These are phyloP conservation scores for Pseudogymnoascus sp. DNA, from an alignment of 2,329 filamentous ascomycete species.

Conservation along the genomic window DNA sequence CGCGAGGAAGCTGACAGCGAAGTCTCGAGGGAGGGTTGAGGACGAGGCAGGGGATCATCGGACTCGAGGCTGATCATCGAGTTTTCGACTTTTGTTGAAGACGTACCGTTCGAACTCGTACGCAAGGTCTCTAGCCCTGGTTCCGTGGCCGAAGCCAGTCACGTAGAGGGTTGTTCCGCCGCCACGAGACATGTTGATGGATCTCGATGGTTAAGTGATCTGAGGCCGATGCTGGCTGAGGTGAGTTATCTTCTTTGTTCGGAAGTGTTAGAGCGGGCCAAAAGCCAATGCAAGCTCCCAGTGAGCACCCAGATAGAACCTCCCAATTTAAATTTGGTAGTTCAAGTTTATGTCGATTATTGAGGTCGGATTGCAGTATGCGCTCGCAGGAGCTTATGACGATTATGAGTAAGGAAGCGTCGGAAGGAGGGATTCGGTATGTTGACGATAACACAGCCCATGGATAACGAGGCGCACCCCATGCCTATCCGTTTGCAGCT, in stretches of 20 bases:
- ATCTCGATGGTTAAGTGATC: background rate
- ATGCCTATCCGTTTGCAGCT: slow-evolving; percentile 7
- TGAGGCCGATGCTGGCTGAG: slow-evolving; percentile 3
- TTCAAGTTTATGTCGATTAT: background rate
- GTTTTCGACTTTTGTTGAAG: slow-evolving; percentile 42
- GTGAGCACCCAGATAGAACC: slow-evolving; percentile 1
- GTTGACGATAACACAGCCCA: slow-evolving; percentile 3
- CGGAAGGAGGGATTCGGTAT: slow-evolving; percentile 1
- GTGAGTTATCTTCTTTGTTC: background rate
- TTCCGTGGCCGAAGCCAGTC: slow-evolving; percentile 97
- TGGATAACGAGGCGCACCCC: slow-evolving; percentile 3
- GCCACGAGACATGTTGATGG: slow-evolving; percentile 69
- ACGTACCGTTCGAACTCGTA: slow-evolving; percentile 99
- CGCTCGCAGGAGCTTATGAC: slow-evolving; percentile 5
- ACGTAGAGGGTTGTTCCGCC: slow-evolving; percentile 94
- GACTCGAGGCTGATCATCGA: slow-evolving; percentile 33
- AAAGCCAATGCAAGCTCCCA: slow-evolving; percentile 5
- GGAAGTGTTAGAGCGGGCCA: slow-evolving; percentile 1
- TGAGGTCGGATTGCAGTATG: background rate
- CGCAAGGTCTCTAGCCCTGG: slow-evolving; percentile 95
- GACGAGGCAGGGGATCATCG: slow-evolving; percentile 31
- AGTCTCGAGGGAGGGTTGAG: slow-evolving; percentile 32
- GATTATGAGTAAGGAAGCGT: slow-evolving; percentile 1
- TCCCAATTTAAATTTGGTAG: background rate
- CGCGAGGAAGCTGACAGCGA: slow-evolving; percentile 38